Base-by-base conservation (phyloP, 2,329 filamentous ascomycete species). In the Thelonectria discophora region DNA sequence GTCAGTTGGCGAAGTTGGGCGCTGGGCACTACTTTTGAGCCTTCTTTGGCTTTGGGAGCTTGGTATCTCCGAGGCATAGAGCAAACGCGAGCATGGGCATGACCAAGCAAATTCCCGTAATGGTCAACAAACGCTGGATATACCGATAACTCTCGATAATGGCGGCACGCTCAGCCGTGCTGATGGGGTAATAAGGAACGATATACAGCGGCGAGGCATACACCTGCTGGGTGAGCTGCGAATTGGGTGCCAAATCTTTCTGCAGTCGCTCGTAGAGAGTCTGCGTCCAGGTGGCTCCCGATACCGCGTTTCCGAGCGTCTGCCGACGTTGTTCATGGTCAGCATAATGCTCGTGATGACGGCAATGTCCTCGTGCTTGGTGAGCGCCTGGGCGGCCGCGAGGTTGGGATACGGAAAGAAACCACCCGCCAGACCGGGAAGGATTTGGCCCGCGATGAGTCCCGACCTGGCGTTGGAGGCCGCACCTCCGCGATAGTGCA, bases 341-440 rank as follows among this genome's bases (percentile, higher is more conserved):
- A 81, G 65, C 37, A 77, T 77, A 1, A 79, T 69, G 0, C 76
- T 75, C 0, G 76, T 79, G 4, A 79, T 59, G 11, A 79, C 74
- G 6, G 76, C 77, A 0, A 79, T 72, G 34, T 79, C 74, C 45
- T 78, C 75, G 20, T 73, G 71, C 1, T 70, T 70, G 0, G 76
- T 75, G 0, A 76, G 75, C 0, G 78, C 75, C 49, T 79, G 78
- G 39, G 79, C 77, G 1, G 75, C 77, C 0, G 76, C 77, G 47
- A 78, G 75, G 0, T 76, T 78, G 0, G 77, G 77, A 56, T 77
- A 79, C 0, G 77, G 74, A 66, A 88, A 88, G 59, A 88, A 74
- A 1, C 86, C 86, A 10, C 84, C 85, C 0, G 84, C 84, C 42
- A 88, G 76, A 42, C 86, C 86, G 4, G 88, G 77, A 2, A 88